Base-by-base conservation (phyloP, 2,329 filamentous ascomycete species). In the Macrophomina pseudophaseolina region DNA sequence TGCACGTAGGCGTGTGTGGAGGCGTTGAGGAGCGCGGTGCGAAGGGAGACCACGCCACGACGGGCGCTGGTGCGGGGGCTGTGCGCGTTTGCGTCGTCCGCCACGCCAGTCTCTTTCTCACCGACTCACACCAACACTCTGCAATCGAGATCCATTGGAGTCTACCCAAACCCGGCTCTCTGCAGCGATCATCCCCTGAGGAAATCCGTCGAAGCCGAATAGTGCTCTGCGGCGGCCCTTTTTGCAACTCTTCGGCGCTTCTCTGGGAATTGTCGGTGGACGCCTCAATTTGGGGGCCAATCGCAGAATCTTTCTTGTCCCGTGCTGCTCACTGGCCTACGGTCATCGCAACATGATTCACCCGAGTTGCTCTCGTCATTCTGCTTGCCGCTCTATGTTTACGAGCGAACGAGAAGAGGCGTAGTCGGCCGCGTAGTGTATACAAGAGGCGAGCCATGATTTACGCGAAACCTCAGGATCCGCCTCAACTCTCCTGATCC, bases 81-180 rank as follows among this genome's bases (percentile, higher is more conserved):
- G 58, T 49, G 58, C 44, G 58, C 44, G 58, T 59, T 33, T 49
- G 49, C 28, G 14, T 42, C 56, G 56, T 33, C 44, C 28, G 30
- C 58, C 42, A 49, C 53, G 53, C 53, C 53, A 58, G n/a, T 42
- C 38, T n/a, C 4, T n/a, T 30, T 32, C 58, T 62, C 58, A 62
- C 58, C 58, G 58, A 49, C 44, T 62, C 58, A 33, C 18, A 38
- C 58, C 58, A 62, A 62, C 58, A 62, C 58, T 14, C n/a, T 33
- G 5, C 23, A 18, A 23, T 44, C 38, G 11, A 32, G 3, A 46
- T 12, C 53, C 53, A 58, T 33, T 58, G 53, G 53, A 40, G 33
- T 28, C 12, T 14, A 35, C 40, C 40, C 40, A 33, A 18, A 32
- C 54, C 54, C 30, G 40, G 28, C 54, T 14, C 14, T 5, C 40